Conservation (phyloP, 805 yeast species). For the Wickerhamomyces ciferrii region DNA sequence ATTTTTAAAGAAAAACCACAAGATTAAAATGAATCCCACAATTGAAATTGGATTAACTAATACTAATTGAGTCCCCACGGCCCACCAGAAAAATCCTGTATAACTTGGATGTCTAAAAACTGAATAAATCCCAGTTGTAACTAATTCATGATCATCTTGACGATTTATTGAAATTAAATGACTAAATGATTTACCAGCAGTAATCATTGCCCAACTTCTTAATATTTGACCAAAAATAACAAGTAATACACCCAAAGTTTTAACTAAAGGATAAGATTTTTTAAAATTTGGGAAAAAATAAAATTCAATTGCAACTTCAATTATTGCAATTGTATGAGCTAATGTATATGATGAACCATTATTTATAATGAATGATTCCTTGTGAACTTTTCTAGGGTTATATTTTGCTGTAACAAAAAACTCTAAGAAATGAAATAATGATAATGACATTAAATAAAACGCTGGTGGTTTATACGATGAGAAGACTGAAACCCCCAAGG, state of each 20-base stretch:
- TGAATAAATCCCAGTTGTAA: slow-evolving; percentile 70
- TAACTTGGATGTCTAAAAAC: slow-evolving; percentile 83
- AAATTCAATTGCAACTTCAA: slow-evolving; percentile 43
- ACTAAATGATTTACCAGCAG: slow-evolving; percentile 82
- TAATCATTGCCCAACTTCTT: slow-evolving; percentile 78
- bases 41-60: slow-evolving; percentile 62
- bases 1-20: slow-evolving; percentile 62
- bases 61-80: slow-evolving; percentile 74
- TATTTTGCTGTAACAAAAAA: slow-evolving; percentile 73
- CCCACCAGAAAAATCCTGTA: slow-evolving; percentile 92
- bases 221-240: slow-evolving; percentile 57
- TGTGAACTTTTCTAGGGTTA: slow-evolving; percentile 60
- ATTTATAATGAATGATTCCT: slow-evolving; percentile 63
- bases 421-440: slow-evolving; percentile 77
- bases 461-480: slow-evolving; percentile 29
- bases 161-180: slow-evolving; percentile 64
- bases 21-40: slow-evolving; percentile 44
- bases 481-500: slow-evolving; percentile 24
- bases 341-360: slow-evolving; percentile 54
- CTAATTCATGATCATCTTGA: slow-evolving; percentile 52
- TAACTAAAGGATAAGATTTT: slow-evolving; percentile 3
- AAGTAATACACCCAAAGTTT: slow-evolving; percentile 41
- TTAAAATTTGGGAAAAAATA: slow-evolving; percentile 34
- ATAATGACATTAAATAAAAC: slow-evolving; percentile 45
- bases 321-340: slow-evolving; percentile 52